Base-by-base conservation (phyloP, 306 rosid genomes). In the Rosa persica region DNA sequence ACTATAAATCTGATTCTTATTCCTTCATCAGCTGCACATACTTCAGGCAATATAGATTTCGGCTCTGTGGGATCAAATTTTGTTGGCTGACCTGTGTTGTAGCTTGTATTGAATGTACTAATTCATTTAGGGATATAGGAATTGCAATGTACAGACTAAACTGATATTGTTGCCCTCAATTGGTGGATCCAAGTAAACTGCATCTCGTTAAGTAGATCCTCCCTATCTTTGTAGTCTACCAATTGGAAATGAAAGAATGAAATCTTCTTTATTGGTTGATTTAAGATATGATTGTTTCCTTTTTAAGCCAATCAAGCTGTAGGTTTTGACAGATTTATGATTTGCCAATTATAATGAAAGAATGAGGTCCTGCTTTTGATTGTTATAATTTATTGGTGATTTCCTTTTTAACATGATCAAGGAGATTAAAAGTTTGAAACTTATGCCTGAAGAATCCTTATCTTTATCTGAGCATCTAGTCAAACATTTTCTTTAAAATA, bases 381-480 rank as follows among this genome's bases (percentile, higher is more conserved):
- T 61, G 46, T 10, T 75, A 75, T 6, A 36, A 34, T 27, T 6
- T 40, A 52, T 39, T 30, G 12, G 10, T 36, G 72, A 61, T 27
- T 73, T 78, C 75, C 52, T 74, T 80, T 72, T 82, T 72, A 78
- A 73, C 76, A 65, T 65, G 76, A 72, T 77, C 70, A 69, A 44
- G 83, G 77, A 34, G 73, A 46, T 48, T 58, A 80, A 79, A 79
- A 73, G 81, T 83, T 86, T 52, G 81, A 78, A 79, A 70, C 85
- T 80, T 86, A 84, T 85, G 89, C 77, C 80, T 70, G 77, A 85
- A 86, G 84, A 82, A 83, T 75, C 85, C 87, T 85, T 77, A 86
- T 88, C 92, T 85, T 77, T 23, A 36, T 74, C 71, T 79, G 70
- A 55, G 80, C 76, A 73, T 74, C 80, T 64, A 80, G 87, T 78